These are phyloP conservation scores for Dichomitus squalens DNA, from an alignment of 1,284 basidiomycete species.

Conservation along the genomic window DNA sequence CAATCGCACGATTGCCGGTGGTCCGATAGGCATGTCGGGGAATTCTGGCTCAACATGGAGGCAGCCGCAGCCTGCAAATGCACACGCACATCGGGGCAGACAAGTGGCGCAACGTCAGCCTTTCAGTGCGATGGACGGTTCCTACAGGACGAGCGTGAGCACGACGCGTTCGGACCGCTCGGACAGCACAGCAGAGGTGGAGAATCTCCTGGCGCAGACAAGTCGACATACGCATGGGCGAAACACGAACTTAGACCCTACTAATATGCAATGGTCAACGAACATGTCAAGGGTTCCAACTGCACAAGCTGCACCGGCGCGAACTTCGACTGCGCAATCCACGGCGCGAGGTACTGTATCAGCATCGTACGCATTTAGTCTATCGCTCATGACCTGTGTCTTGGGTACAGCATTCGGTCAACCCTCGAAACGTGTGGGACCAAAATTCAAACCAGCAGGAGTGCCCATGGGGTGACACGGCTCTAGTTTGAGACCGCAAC, in stretches of 20 bases:
- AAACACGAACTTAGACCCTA: neutral
- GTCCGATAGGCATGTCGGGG: slow-evolving; percentile 19
- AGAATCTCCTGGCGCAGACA: slow-evolving; percentile 52
- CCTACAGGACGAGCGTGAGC: slow-evolving; percentile 45
- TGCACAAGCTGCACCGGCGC: neutral
- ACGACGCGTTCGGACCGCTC: slow-evolving; percentile 58
- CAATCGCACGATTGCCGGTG: slow-evolving; percentile 43
- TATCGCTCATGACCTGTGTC: neutral
- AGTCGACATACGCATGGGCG: slow-evolving; percentile 19
- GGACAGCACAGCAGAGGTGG: slow-evolving; percentile 69
- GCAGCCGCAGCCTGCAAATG: slow-evolving; percentile 30
- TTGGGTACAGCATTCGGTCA: slow-evolving; percentile 21
- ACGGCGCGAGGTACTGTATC: neutral
- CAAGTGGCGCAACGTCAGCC: slow-evolving; percentile 48
- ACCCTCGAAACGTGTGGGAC: slow-evolving; percentile 26
- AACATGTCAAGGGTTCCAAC: neutral
- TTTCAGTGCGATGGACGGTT: slow-evolving; percentile 42
- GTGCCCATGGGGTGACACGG: slow-evolving; percentile 13
- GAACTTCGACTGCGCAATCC: slow-evolving; percentile 8
- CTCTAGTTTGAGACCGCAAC: neutral
- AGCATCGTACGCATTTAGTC: too few species aligned
- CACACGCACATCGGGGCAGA: slow-evolving; percentile 13
- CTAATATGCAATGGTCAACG: slow-evolving; percentile 9
- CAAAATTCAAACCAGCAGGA: slow-evolving; percentile 34
- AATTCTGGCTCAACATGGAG: slow-evolving; percentile 24